phyloP scores from a whole-genome alignment of 2,329 filamentous ascomycete species.

The Ceratocystis cubensis region DNA sequence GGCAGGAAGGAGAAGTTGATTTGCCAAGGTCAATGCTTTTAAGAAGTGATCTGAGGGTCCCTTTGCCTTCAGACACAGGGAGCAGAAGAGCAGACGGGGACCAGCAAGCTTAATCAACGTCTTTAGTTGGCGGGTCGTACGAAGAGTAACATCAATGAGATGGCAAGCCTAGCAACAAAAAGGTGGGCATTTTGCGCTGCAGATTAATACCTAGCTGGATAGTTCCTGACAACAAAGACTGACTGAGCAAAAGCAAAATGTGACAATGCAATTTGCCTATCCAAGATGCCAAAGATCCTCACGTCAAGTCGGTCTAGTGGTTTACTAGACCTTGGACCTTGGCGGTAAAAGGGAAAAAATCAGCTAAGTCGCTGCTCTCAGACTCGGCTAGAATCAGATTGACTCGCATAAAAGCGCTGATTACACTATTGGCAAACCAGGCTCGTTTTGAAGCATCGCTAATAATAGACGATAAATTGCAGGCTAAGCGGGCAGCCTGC shows the following conservation, averaged over 20 bases:
- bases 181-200: neutral
- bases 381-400: constrained; percentile 14
- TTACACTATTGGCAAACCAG: constrained; percentile 1
- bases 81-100: neutral
- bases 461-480: neutral
- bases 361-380: neutral
- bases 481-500: neutral
- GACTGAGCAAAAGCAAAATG: neutral
- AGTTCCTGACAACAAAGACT: neutral
- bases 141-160: neutral
- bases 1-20: neutral
- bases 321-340: neutral
- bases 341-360: neutral
- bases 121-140: neutral
- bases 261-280: constrained; percentile 7
- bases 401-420: neutral
- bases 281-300: constrained; percentile 1
- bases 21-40: constrained; percentile 6
- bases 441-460: neutral
- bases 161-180: neutral
- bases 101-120: neutral
- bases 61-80: neutral
- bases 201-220: neutral
- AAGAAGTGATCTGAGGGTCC: constrained; percentile 6
- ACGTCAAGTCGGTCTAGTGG: neutral